Evolutionary conservation across 2,329 filamentous ascomycete genomes (phyloP), one percentile per base, ranked within the genome.

Genomic region (Hymenoscyphus albidus): DNA sequence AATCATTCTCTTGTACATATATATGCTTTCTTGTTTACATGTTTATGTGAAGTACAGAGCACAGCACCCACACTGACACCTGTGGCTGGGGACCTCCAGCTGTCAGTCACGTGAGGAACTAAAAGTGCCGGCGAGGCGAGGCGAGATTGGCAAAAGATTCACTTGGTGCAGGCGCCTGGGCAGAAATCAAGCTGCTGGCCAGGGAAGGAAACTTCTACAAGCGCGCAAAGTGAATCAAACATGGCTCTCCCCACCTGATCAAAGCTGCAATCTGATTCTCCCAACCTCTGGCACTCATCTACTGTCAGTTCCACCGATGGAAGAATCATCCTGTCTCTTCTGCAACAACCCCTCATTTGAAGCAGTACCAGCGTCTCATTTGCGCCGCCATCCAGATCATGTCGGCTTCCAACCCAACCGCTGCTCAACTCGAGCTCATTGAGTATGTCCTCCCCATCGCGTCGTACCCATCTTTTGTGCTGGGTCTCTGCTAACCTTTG

Each of bases 351-450:
- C 31, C 64, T 59, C 31, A 39, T 63, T 22, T 63, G 31, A 48
- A 51, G 59, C 22, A 42, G 31, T 35, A 6, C 5, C 6, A 7
- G 6, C 5, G 35, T 35, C 9, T 35, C 1, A 4, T 57, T 44
- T 35, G 59, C 59, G 59, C 35, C 54, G 18, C 44, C 13, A 3
- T 39, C 18, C 39, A 31, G 62, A 70, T 39, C 44, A 76, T 76
- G 74, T 69, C 73, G 59, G 65, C 72, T 44, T 58, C 70, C 31
- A 68, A 69, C 7, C 66, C 65, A 7, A 72, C 73, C 12, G 58
- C 72, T 63, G 74, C 73, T 65, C 74, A 75, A 61, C 65, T 66
- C 57, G 74, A 75, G 66, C 73, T 76, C 51, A 74, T 76, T 66
- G 74, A 71, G 75, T 75, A 51, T 57, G 71, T 64, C 18, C 18